Base-by-base conservation (phyloP, 2,329 filamentous ascomycete genomes). In the Botrytis cinerea region DNA sequence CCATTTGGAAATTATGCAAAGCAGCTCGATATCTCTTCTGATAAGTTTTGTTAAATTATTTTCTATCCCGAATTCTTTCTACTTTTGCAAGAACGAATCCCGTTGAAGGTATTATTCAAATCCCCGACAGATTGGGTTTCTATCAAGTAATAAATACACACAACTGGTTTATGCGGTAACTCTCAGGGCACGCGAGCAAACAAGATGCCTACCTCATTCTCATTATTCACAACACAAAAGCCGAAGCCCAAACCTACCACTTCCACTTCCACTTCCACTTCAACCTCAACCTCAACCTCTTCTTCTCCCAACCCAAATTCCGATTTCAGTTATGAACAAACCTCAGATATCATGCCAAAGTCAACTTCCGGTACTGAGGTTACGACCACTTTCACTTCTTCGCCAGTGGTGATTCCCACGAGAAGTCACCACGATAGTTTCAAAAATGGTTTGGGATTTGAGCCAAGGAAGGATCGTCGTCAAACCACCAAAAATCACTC, bases 391-490 rank as follows among this genome's bases (percentile, higher is more conserved):
- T 63, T 45, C 22, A 40, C 60, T 22, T 72, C 70, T 10, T 71
- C 70, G 35, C 70, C 70, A 46, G 60, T 72, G 25, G 70, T 72
- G 16, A 81, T 81, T 54, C 80, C 80, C 18, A 71, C 75, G 40
- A 77, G 79, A 73, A 72, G 73, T 14, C 70, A 76, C 40, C 74
- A 77, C 70, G 77, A 80, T 48, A 57, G 22, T 75, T 59, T 74
- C 38, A 75, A 76, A 63, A 75, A 78, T 45, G 70, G 60, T 16
- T 43, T 66, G 20, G 28, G 35, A 76, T 68, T 76, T 12, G 76
- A 78, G 28, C 64, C 48, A 35, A 75, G 74, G 60, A 78, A 77
- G 43, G 76, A 76, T 59, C 73, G 76, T 48, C 68, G 46, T 40
- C 74, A 75, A 18, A 75, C 74, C 75, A 73, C 75, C 40, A 76